Conservation (phyloP, 225 moss, liverwort and hornwort species). For the Pleurozium schreberi region DNA sequence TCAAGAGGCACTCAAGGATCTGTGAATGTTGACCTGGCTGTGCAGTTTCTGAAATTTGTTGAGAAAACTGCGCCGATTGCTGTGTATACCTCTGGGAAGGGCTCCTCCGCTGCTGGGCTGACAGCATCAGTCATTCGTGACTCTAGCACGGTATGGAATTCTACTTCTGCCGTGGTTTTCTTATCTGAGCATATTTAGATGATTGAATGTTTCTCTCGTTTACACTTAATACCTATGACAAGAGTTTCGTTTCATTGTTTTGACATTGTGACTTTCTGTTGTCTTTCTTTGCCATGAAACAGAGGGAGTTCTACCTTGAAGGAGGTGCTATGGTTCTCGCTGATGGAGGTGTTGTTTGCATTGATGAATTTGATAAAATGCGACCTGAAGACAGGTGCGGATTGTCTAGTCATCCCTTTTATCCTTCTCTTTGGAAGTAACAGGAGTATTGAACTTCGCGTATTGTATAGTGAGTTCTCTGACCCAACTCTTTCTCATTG, state of each 20-base stretch:
- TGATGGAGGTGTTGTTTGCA: constrained; percentile 96
- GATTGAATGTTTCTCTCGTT: not conserved
- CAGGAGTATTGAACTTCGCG: not conserved
- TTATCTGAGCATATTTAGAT: not conserved
- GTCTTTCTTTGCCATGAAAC: not conserved
- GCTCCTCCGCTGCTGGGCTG: constrained; percentile 92
- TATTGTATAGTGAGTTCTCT: not conserved
- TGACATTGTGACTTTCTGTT: not conserved
- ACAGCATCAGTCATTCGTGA: constrained; percentile 99
- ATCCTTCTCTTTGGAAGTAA: not conserved
- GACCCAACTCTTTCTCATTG: not conserved
- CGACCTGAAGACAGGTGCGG: constrained; percentile 86
- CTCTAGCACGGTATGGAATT: constrained; percentile 46
- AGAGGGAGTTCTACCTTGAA: constrained; percentile 94
- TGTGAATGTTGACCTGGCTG: not conserved
- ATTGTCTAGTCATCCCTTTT: not conserved
- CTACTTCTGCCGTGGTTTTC: not conserved
- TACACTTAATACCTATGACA: not conserved
- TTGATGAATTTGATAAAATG: constrained; percentile 99
- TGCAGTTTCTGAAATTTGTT: constrained; percentile 93
- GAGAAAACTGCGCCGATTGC: constrained; percentile 97
- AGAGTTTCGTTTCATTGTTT: not conserved
- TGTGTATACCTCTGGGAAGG: constrained; percentile 95
- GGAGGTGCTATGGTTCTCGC: constrained; percentile 99
- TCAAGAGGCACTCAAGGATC: not conserved